These are phyloP conservation scores for Phytophthora sp. DNA, from an alignment of 352 stramenopile genomes.

Conservation along the genomic window DNA sequence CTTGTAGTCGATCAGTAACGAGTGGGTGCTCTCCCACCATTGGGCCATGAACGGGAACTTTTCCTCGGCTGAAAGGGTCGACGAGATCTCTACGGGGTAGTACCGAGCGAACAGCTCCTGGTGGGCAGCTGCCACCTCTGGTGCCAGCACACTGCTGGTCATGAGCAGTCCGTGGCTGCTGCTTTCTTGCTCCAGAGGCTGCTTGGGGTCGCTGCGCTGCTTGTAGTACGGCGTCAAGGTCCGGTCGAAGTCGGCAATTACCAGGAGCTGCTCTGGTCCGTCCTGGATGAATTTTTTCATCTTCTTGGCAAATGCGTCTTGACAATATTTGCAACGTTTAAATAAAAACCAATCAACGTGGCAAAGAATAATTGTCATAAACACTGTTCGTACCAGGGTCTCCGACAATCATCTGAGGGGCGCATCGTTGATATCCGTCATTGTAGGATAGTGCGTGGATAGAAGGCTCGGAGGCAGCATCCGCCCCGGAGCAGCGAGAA, in stretches of 20 bases:
- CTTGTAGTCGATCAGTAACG: slow-evolving; percentile 54
- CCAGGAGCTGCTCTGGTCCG: slow-evolving; percentile 60
- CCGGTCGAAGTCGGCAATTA: slow-evolving; percentile 81
- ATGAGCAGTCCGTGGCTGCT: slow-evolving; percentile 39
- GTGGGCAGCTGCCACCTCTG: slow-evolving; percentile 14
- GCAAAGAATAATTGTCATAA: not conserved
- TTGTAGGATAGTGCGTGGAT: slow-evolving; percentile 20
- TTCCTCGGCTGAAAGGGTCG: slow-evolving; percentile 55
- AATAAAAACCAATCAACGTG: not conserved
- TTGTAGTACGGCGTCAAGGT: slow-evolving; percentile 69
- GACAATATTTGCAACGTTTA: slow-evolving; percentile 4
- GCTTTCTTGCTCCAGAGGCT: slow-evolving; percentile 23
- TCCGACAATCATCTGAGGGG: slow-evolving; percentile 33
- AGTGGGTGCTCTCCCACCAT: slow-evolving; percentile 55
- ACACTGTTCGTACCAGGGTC: slow-evolving; percentile 22
- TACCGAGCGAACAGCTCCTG: slow-evolving; percentile 61
- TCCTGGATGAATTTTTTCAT: slow-evolving; percentile 74
- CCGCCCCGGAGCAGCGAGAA: slow-evolving; percentile 5
- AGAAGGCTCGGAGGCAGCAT: not conserved
- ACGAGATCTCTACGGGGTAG: slow-evolving; percentile 72
- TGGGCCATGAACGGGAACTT: slow-evolving; percentile 73
- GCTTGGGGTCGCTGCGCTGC: slow-evolving; percentile 5
- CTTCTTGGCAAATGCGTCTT: slow-evolving; percentile 75
- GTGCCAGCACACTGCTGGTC: slow-evolving; percentile 30
- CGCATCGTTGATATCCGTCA: slow-evolving; percentile 16